phyloP scores from a whole-genome alignment of 2,329 filamentous ascomycete species.

The Pyricularia sp. region DNA sequence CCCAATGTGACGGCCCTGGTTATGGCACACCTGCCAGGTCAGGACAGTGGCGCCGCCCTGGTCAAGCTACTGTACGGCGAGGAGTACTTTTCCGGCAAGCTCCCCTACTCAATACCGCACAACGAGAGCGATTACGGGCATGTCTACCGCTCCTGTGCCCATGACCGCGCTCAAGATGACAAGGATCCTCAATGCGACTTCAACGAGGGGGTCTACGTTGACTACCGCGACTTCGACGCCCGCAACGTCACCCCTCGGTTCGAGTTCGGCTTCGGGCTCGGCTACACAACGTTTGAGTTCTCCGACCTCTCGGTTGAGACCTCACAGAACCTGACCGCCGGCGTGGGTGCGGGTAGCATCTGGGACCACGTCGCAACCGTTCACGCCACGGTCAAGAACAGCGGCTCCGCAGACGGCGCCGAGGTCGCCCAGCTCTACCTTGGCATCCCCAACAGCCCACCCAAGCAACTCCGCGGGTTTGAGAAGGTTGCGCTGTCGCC shows the following conservation, averaged over 20 bases:
- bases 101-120: slow-evolving; percentile 32
- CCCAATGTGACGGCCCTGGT: slow-evolving; percentile 39
- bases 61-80: slow-evolving; percentile 31
- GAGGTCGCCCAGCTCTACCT: slow-evolving; percentile 14
- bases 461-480: slow-evolving; percentile 46
- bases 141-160: neutral
- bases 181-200: slow-evolving; percentile 54
- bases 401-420: slow-evolving; percentile 16
- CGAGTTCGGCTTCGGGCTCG: slow-evolving; percentile 66
- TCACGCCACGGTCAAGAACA: slow-evolving; percentile 24
- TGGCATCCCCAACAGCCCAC: slow-evolving; percentile 25
- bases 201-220: slow-evolving; percentile 62
- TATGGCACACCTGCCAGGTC: slow-evolving; percentile 37
- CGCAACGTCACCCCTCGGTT: slow-evolving; percentile 50
- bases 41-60: slow-evolving; percentile 33
- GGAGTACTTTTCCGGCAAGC: slow-evolving; percentile 26
- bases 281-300: slow-evolving; percentile 63
- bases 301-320: slow-evolving; percentile 48
- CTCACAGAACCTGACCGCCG: slow-evolving; percentile 30
- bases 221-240: slow-evolving; percentile 59
- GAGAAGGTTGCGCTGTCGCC: slow-evolving; percentile 38
- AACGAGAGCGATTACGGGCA: slow-evolving; percentile 24
- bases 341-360: slow-evolving; percentile 8
- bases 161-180: slow-evolving; percentile 11
- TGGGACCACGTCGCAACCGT: slow-evolving; percentile 24